These are phyloP conservation scores for Penicillium brevicompactum DNA, from an alignment of 2,329 filamentous ascomycete genomes.

Conservation along the genomic window DNA sequence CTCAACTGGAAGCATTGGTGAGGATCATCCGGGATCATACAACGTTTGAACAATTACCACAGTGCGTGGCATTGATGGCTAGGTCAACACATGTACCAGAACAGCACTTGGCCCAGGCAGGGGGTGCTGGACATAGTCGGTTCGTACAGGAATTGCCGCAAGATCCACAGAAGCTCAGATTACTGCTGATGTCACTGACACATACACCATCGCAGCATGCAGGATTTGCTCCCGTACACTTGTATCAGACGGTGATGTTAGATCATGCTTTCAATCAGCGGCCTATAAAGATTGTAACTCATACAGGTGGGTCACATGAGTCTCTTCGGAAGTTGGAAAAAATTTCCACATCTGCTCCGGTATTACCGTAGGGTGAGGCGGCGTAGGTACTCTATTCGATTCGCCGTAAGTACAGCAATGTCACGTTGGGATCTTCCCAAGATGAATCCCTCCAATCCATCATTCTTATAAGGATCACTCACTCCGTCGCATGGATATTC, in stretches of 20 bases:
- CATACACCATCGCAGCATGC: conserved; percentile 2
- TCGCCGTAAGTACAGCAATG: neutral
- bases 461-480: neutral
- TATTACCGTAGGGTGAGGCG: neutral
- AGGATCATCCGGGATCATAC: neutral
- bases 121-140: conserved; percentile 3
- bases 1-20: neutral
- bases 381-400: neutral
- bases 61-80: conserved; percentile 1
- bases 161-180: conserved; percentile 4
- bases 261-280: too few relatives aligned
- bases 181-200: conserved; percentile 5
- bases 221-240: neutral
- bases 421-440: neutral
- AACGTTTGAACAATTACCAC: neutral
- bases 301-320: neutral
- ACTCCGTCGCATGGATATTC: neutral
- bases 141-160: conserved; percentile 2
- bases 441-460: neutral
- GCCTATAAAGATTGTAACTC: too few relatives aligned
- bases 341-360: neutral
- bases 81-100: conserved; percentile 11
- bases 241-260: neutral
- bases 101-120: conserved; percentile 2
- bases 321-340: neutral